Evolutionary conservation across 805 yeast genomes (phyloP).

Genomic region (Jamesozyma piceae): DNA sequence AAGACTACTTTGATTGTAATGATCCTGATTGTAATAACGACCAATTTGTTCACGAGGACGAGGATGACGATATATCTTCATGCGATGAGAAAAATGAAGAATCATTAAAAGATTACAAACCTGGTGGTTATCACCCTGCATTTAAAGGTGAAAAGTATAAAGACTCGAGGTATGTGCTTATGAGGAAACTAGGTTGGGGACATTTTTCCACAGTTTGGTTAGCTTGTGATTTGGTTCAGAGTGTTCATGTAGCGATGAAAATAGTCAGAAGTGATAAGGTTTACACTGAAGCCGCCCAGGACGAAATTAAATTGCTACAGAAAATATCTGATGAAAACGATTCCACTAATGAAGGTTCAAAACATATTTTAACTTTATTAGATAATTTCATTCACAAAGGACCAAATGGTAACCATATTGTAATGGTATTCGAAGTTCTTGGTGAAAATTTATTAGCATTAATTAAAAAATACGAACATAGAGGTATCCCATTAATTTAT

Average conservation of each 20-base stretch:
- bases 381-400: constrained; percentile 85
- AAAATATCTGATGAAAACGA: constrained; percentile 33
- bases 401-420: constrained; percentile 85
- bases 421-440: constrained; percentile 94
- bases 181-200: constrained; percentile 96
- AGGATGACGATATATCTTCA: constrained; percentile 28
- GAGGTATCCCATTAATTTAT: constrained; percentile 67
- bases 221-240: constrained; percentile 48
- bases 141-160: constrained; percentile 78
- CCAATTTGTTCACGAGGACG: constrained; percentile 2
- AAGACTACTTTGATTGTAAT: neutral
- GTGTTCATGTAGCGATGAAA: constrained; percentile 83
- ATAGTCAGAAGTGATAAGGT: constrained; percentile 85
- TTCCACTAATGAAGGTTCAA: constrained; percentile 54
- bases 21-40: neutral
- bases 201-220: constrained; percentile 95
- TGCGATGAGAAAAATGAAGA: constrained; percentile 61
- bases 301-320: constrained; percentile 75
- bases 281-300: constrained; percentile 89
- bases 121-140: constrained; percentile 96
- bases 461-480: constrained; percentile 65
- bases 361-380: constrained; percentile 66
- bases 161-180: constrained; percentile 63
- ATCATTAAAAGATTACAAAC: constrained; percentile 70
- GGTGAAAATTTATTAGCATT: constrained; percentile 89